These are phyloP conservation scores for Inga laurina DNA, from an alignment of 306 rosid genomes.

Conservation along the genomic window DNA sequence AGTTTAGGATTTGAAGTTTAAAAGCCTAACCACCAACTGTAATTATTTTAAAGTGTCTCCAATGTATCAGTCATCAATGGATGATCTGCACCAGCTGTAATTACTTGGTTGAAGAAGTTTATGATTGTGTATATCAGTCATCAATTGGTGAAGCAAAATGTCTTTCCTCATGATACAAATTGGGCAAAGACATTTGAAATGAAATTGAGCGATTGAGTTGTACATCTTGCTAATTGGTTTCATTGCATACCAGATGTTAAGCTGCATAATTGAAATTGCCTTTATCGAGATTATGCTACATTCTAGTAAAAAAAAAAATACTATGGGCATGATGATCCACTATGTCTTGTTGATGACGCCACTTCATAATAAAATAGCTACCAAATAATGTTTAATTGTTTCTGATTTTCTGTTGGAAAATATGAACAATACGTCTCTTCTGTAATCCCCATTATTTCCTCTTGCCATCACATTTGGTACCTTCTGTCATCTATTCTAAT, in stretches of 20 bases:
- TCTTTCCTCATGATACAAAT: not conserved
- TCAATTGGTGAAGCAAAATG: not conserved
- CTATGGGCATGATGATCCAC: not conserved
- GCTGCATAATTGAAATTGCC: not conserved
- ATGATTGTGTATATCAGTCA: not conserved
- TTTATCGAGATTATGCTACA: not conserved
- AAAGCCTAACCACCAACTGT: not conserved
- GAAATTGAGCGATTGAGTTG: not conserved
- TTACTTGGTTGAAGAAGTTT: not conserved
- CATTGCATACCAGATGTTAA: not conserved
- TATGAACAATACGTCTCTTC: not conserved
- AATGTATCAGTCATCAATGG: not conserved
- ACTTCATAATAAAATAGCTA: not conserved
- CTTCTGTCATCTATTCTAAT: not conserved
- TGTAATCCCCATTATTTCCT: not conserved
- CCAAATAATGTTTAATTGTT: not conserved
- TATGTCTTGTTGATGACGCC: not conserved
- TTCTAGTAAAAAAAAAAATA: not conserved
- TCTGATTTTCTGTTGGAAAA: not conserved
- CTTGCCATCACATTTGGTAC: not conserved
- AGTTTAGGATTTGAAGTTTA: not conserved
- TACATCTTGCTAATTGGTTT: not conserved
- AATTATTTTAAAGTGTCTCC: not conserved
- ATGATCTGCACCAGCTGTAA: not conserved
- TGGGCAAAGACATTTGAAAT: not conserved